Evolutionary conservation across 1,284 basidiomycete species (phyloP).

Genomic region (Retiboletus flavoniger): DNA sequence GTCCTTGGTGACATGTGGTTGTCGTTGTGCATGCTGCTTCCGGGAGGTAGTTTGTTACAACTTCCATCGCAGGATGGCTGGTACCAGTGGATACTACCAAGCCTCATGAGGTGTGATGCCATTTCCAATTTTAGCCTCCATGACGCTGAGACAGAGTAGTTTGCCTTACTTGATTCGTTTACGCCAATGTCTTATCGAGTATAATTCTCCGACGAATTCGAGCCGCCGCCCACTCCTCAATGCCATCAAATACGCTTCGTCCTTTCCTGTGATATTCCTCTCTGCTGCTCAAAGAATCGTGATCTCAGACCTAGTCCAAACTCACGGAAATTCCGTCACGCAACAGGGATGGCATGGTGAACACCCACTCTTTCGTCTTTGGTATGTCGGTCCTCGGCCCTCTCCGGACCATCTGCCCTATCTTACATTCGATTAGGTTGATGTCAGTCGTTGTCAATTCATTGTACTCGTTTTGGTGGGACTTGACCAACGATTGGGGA

Average conservation of each 20-base stretch:
- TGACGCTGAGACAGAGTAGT: slow-evolving; percentile 42
- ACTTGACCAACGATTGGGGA: slow-evolving; percentile 98
- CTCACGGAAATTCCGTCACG: slow-evolving; percentile 45
- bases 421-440: slow-evolving; percentile 55
- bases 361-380: slow-evolving; percentile 77
- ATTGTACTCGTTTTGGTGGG: slow-evolving; percentile 98
- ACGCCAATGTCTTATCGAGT: slow-evolving; percentile 91
- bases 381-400: slow-evolving; percentile 49
- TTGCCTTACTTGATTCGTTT: slow-evolving; percentile 90
- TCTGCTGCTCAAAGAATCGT: slow-evolving; percentile 83
- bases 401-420: background rate
- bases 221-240: slow-evolving; percentile 83
- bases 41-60: slow-evolving; percentile 69
- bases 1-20: slow-evolving; percentile 95
- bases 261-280: slow-evolving; percentile 96
- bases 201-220: slow-evolving; percentile 63
- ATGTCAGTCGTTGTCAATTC: slow-evolving; percentile 87
- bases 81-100: slow-evolving; percentile 73
- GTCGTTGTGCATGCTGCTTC: slow-evolving; percentile 76
- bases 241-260: slow-evolving; percentile 94
- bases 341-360: slow-evolving; percentile 70
- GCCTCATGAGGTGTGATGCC: slow-evolving; percentile 76
- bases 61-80: slow-evolving; percentile 63
- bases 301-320: slow-evolving; percentile 52
- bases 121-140: slow-evolving; percentile 2